Percentiles rank a stretch among this genome's conserved stretches.
These are phyloP conservation scores for Phytomonas sp. DNA, from an alignment of 208 protist species.

Conservation along the genomic window DNA sequence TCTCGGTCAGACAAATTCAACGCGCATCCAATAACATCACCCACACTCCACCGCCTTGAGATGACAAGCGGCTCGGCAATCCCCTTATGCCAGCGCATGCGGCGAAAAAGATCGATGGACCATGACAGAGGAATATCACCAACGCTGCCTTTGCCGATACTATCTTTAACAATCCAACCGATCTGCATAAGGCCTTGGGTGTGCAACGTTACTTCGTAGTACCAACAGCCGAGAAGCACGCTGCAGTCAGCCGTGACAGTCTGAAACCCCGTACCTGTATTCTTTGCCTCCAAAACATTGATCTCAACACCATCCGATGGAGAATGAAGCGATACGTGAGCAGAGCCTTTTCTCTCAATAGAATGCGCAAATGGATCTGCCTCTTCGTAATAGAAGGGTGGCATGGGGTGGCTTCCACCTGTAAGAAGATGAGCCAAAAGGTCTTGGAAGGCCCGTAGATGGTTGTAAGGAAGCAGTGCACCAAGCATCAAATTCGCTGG, in stretches of 20 bases:
- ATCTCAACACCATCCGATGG: constrained; percentile 56
- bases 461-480: constrained; percentile 79
- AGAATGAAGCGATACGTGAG: constrained; percentile 67
- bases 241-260: constrained; percentile 73
- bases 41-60: constrained; percentile 63
- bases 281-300: constrained; percentile 66
- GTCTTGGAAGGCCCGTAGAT: constrained; percentile 84
- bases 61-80: constrained; percentile 35
- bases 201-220: constrained; percentile 85
- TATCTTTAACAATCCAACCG: constrained; percentile 60
- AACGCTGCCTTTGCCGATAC: constrained; percentile 36
- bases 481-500: constrained; percentile 63
- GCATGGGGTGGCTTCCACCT: constrained; percentile 39
- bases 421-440: constrained; percentile 65
- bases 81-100: constrained; percentile 83
- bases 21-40: constrained; percentile 86
- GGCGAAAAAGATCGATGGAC: constrained; percentile 82
- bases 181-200: constrained; percentile 90
- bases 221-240: constrained; percentile 77
- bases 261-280: constrained; percentile 55
- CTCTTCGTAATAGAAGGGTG: constrained; percentile 83
- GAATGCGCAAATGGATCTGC: constrained; percentile 76
- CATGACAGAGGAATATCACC: constrained; percentile 81
- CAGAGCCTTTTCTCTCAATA: constrained; percentile 61
- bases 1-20: constrained; percentile 63